Evolutionary conservation across 2,329 filamentous ascomycete species (phyloP).

Genomic region (Pseudogymnoascus sp.): DNA sequence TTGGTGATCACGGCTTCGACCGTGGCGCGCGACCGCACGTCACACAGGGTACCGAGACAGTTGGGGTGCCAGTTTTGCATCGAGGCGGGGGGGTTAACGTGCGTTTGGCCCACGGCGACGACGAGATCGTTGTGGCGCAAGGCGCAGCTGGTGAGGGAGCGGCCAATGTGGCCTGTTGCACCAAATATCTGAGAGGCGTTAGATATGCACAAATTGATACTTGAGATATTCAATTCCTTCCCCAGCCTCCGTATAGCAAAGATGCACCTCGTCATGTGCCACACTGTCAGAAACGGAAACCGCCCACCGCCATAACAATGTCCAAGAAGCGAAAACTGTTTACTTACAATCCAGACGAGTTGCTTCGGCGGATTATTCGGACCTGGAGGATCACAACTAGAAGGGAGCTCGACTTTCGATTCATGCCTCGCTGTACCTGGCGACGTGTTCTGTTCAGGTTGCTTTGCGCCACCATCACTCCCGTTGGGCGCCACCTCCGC

Average conservation of each 20-base stretch:
- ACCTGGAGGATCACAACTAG: constrained; percentile 79
- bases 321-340: not conserved
- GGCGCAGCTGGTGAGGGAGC: constrained; percentile 77
- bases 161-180: constrained; percentile 93
- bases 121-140: constrained; percentile 77
- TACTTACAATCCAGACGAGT: constrained; percentile 79
- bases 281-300: not conserved
- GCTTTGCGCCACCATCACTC: not conserved
- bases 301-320: not conserved
- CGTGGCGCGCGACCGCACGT: constrained; percentile 76
- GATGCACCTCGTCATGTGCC: not conserved
- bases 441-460: not conserved
- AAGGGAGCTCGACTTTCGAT: constrained; percentile 58
- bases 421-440: not conserved
- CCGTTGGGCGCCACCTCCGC: not conserved
- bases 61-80: constrained; percentile 67
- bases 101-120: constrained; percentile 74
- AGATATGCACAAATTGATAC: constrained; percentile 3
- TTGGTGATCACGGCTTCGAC: constrained; percentile 64
- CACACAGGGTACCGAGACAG: constrained; percentile 77
- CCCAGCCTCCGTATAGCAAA: not conserved
- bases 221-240: not conserved
- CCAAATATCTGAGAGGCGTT: constrained; percentile 65
- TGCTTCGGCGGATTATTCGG: constrained; percentile 62
- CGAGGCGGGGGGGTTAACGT: constrained; percentile 65